These are phyloP conservation scores for Pseudozyma hubeiensis DNA, from an alignment of 1,284 basidiomycete genomes.

Conservation along the genomic window DNA sequence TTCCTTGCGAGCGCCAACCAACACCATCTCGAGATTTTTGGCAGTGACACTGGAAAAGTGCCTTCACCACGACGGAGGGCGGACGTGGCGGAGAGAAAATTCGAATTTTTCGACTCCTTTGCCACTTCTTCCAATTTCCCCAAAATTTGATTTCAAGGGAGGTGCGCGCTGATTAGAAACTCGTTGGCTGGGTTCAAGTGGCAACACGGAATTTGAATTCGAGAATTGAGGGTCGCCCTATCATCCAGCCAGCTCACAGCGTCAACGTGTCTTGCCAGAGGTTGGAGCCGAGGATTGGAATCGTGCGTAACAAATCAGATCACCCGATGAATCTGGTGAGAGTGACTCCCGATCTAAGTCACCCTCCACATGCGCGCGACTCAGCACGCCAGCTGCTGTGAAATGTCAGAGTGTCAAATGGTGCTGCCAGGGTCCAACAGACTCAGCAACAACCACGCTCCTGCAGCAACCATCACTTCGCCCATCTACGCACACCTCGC, in stretches of 20 bases:
- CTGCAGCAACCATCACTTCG: not conserved
- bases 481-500: not conserved
- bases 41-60: slow-evolving; percentile 11
- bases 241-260: no score
- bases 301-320: no score
- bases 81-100: slow-evolving; percentile 5
- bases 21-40: no score
- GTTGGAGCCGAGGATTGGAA: no score
- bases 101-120: slow-evolving; percentile 25
- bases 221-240: no score
- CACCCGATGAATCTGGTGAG: no score
- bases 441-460: not conserved
- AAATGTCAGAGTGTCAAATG: slow-evolving; percentile 2
- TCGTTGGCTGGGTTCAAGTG: no score
- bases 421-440: not conserved
- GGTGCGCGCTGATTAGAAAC: no score
- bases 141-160: slow-evolving; percentile 10
- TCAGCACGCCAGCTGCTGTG: slow-evolving; percentile 22
- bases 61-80: not conserved
- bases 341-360: slow-evolving; percentile 6
- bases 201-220: no score
- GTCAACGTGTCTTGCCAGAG: no score
- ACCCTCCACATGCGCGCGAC: slow-evolving; percentile 24
- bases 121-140: slow-evolving; percentile 23
- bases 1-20: no score